Evolutionary conservation across 805 yeast species (phyloP), one percentile per base, ranked within the genome.

Genomic region (Candida pseudoglaebosa): DNA sequence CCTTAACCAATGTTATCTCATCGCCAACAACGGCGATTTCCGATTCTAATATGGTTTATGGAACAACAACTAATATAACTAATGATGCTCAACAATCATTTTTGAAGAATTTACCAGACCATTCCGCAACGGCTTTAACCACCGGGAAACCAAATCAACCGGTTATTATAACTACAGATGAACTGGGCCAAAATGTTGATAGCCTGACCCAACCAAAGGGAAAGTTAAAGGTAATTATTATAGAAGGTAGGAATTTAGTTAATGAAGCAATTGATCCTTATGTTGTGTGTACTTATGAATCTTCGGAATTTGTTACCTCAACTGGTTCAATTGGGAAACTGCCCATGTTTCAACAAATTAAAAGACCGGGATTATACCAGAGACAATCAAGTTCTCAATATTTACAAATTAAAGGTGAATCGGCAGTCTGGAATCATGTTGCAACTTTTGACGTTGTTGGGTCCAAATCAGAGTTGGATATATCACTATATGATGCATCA

Each of bases 361-460:
- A 47, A 30, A 51, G 65, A 31, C 70, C 69, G 2, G 50, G 63
- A 4, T 44, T 63, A 39, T 65, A 63, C 47, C 71, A 66, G 47
- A 50, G 69, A 44, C 72, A 64, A 45, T 54, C 62, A 9, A 59
- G 65, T 24, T 54, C 61, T 13, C 65, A 58, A 39, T 74, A 64
- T 39, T 55, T 60, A 37, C 56, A 54, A 26, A 48, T 61, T 14
- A 45, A 48, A 5, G 42, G 42, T 17, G 46, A 46, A n/a, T 32
- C 43, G 4, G 96, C 96, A 12, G 68, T 75, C 22, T 91, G 97
- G 96, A 84, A 86, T 55, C 96, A 90, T 60, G 88, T 88, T 57
- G 91, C 97, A 10, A 78, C 80, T 9, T 91, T 93, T 56, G 99
- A 91, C 59, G 96, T 93, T 32, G 78, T 88, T 29, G 95, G 91